Base-by-base conservation (phyloP, 2,329 filamentous ascomycete genomes). In the Pseudogymnoascus sp. region DNA sequence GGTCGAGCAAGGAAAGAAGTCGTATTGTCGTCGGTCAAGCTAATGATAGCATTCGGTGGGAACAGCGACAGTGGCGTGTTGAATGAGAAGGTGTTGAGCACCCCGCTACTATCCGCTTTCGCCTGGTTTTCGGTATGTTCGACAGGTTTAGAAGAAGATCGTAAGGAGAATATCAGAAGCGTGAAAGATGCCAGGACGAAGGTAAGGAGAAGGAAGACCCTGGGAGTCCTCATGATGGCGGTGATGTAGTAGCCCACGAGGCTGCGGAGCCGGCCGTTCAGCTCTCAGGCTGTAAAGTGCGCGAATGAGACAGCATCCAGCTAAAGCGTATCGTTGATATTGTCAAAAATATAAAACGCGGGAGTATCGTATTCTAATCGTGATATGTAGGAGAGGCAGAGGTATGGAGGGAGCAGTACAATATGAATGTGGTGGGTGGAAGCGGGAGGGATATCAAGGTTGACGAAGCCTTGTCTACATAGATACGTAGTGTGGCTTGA, bases 21-120 rank as follows among this genome's bases (percentile, higher is more conserved):
- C 69, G 91, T 96, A 76, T 99, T 99, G 77, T 99, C 95, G 76
- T 97, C 92, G 72, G 93, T 96, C 66, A 99, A 83, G 75, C 91
- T 96, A 74, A 99, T 97, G 71, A 96, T 90, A 59, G 95, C 95
- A 68, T 95, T 96, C 3, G 93, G 93, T 4, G 93, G 93, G 74
- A 99, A 99, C 21, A 99, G 85, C 18, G 91, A 92, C 67, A 93
- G 90, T 0, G 93, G 88, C 4, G 86, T 81, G 65, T 86, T 86
- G 75, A 90, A 89, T 67, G 87, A 87, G 75, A 90, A 86, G 67
- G 90, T 78, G 40, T 82, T 79, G 64, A 78, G 77, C 59, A 87
- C 74, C 63, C 81, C 76, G 36, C 80, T 77, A 26, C 66, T 68
- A 8, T 64, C 63, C 6, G 68, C 65, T 23, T 68, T 67, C 8